Evolutionary conservation across 345 rosid genomes (phyloP).

Genomic region (Boechera stricta): DNA sequence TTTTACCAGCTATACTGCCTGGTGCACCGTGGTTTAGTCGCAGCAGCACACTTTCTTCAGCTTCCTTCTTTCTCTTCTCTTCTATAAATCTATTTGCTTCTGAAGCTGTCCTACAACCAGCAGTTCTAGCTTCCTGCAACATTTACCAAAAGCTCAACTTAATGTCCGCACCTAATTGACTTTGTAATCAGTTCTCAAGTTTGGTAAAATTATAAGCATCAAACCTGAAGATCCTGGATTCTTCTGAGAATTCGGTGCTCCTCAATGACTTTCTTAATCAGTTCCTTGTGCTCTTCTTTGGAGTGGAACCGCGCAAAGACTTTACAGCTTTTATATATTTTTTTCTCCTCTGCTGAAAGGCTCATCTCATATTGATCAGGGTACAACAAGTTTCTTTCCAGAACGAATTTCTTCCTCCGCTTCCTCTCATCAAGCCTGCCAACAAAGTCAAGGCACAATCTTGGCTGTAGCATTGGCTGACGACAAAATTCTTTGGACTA

Average conservation of each 20-base stretch:
- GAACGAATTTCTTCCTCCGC: slow-evolving; percentile 84
- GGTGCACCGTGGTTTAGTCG: slow-evolving; percentile 58
- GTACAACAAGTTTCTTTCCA: slow-evolving; percentile 83
- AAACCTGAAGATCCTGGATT: slow-evolving; percentile 91
- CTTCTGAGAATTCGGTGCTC: slow-evolving; percentile 73
- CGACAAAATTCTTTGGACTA: not conserved
- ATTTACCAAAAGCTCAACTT: slow-evolving; percentile 14
- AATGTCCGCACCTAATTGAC: slow-evolving; percentile 13
- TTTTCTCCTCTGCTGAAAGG: slow-evolving; percentile 74
- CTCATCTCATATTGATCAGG: slow-evolving; percentile 72
- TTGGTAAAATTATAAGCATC: slow-evolving; percentile 26
- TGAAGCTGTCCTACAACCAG: slow-evolving; percentile 68
- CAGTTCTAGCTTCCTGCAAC: slow-evolving; percentile 84
- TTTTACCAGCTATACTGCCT: slow-evolving; percentile 66
- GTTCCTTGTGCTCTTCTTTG: slow-evolving; percentile 83
- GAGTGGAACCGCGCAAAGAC: slow-evolving; percentile 86
- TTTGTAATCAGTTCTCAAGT: slow-evolving; percentile 21
- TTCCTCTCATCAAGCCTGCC: slow-evolving; percentile 96
- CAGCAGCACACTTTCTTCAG: slow-evolving; percentile 52
- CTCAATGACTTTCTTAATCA: slow-evolving; percentile 68
- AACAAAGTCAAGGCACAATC: slow-evolving; percentile 34
- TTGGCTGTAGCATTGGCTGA: slow-evolving; percentile 28
- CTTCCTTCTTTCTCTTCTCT: slow-evolving; percentile 60
- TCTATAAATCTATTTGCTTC: slow-evolving; percentile 71
- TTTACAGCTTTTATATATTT: slow-evolving; percentile 67